A percentile compares a stretch with the other conserved stretches of the same genome.
Conservation (phyloP, 2,329 filamentous ascomycete genomes). For the Hypoxylon sp. region DNA sequence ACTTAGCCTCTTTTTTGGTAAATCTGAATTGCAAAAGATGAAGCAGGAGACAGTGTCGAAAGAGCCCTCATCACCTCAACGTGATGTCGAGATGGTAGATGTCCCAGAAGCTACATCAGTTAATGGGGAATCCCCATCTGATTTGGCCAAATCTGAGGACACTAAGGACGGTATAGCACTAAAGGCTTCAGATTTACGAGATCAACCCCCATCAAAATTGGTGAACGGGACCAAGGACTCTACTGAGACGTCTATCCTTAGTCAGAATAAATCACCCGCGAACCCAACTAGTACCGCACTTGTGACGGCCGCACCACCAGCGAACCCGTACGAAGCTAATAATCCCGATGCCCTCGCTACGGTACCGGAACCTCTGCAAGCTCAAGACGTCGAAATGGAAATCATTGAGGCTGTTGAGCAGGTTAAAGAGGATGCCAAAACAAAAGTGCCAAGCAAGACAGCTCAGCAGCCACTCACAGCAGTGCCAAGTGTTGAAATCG, state of each 20-base stretch:
- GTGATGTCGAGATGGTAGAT: conserved; percentile 57
- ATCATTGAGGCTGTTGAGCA: conserved; percentile 47
- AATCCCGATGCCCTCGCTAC: conserved; percentile 38
- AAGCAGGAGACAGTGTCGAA: conserved; percentile 58
- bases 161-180: conserved; percentile 1
- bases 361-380: conserved; percentile 42
- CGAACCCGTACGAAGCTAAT: conserved; percentile 40
- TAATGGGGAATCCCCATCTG: conserved; percentile 3
- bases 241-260: background rate
- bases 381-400: conserved; percentile 47
- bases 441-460: conserved; percentile 6
- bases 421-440: conserved; percentile 29
- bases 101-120: conserved; percentile 32
- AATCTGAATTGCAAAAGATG: conserved; percentile 69
- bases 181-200: conserved; percentile 1
- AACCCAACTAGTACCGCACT: background rate
- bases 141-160: background rate
- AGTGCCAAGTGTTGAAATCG: conserved; percentile 50
- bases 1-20: conserved; percentile 71
- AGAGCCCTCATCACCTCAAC: conserved; percentile 43
- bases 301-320: conserved; percentile 24
- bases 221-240: background rate
- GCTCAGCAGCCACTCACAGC: conserved; percentile 10
- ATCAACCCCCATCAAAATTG: conserved; percentile 5
- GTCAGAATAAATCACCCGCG: conserved; percentile 8